Base-by-base conservation (phyloP, 2,329 filamentous ascomycete genomes). In the Alternaria triticimaculans region DNA sequence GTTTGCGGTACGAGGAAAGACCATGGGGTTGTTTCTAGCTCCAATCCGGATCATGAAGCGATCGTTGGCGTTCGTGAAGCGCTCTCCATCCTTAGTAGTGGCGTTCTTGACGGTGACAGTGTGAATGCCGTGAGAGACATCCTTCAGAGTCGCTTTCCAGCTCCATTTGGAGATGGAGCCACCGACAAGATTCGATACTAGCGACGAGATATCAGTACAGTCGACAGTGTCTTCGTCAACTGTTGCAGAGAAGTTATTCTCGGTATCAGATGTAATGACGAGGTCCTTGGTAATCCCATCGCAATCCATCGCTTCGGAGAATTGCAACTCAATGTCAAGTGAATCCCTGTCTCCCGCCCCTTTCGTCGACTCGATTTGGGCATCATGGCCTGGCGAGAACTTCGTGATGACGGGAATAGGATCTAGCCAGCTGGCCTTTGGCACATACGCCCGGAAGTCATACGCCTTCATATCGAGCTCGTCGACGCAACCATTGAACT, bases 1-100 rank as follows among this genome's bases (percentile, higher is more conserved):
- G 20, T 46, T 46, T 25, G 44, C 44, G 44, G 25, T 14, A 14
- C 44, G 44, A 15, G 44, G 44, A 9, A 46, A 46, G 20, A n/a
- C 21, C 21, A 46, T 46, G 0, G 44, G 88, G 71, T 90, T 90
- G 63, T 86, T 81, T 4, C 68, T 70, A 64, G 85, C 81, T 37
- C 88, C 89, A 54, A 90, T 80, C 15, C 88, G 87, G 69, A 90
- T 80, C 66, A 90, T 80, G 75, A 90, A 89, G 62, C 86, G 85
- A 64, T 91, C 88, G n/a, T 83, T 76, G 0, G 87, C 81, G 51
- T 84, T 80, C 0, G 87, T 89, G 23, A 78, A 71, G 4, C 72
- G 75, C 14, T 78, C 79, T 3, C 82, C 82, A 21, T 80, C 77
- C 5, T 76, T 72, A 44, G 80, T 82, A 4, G 83, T 82, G 20